These are phyloP conservation scores for Macrolepiota albuminosa DNA, from an alignment of 768 basidiomycete species.

Conservation along the genomic window DNA sequence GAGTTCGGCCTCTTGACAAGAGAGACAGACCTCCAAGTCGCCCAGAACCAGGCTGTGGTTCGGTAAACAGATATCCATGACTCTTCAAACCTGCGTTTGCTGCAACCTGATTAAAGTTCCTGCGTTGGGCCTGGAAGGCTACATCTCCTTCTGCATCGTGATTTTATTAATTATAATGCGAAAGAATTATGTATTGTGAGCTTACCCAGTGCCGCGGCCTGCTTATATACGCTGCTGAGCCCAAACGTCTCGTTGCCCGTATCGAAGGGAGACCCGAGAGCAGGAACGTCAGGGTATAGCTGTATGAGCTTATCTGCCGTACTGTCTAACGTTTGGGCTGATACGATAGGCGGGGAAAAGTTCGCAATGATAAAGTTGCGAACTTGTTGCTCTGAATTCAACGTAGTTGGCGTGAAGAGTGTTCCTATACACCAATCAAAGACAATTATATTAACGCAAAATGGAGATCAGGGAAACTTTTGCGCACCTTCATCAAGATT, in stretches of 20 bases:
- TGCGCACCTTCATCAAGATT: constrained; percentile 39
- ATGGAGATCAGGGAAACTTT: background rate
- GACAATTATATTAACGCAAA: background rate
- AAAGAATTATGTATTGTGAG: background rate
- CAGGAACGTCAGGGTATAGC: constrained; percentile 38
- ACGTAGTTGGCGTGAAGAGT: constrained; percentile 17
- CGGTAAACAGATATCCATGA: constrained; percentile 35
- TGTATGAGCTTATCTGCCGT: constrained; percentile 23
- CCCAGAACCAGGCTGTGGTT: constrained; percentile 19
- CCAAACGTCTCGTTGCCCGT: constrained; percentile 45
- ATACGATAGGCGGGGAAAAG: constrained; percentile 23
- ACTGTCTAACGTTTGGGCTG: constrained; percentile 11
- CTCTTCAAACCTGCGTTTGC: constrained; percentile 25
- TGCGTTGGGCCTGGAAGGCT: constrained; percentile 28
- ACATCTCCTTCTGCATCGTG: constrained; percentile 24
- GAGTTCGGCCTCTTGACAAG: background rate
- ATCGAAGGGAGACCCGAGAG: constrained; percentile 38
- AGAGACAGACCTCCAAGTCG: constrained; percentile 6
- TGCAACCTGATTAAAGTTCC: constrained; percentile 30
- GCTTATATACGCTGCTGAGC: constrained; percentile 33
- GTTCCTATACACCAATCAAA: constrained; percentile 24
- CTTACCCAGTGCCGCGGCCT: constrained; percentile 26
- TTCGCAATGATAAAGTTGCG: constrained; percentile 16
- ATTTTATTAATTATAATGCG: background rate
- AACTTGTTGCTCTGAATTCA: constrained; percentile 22